Percentiles rank a stretch among this genome's conserved stretches.
phyloP scores from a whole-genome alignment of 371 early-diverging fungal species.

The Mucor mucedo region DNA sequence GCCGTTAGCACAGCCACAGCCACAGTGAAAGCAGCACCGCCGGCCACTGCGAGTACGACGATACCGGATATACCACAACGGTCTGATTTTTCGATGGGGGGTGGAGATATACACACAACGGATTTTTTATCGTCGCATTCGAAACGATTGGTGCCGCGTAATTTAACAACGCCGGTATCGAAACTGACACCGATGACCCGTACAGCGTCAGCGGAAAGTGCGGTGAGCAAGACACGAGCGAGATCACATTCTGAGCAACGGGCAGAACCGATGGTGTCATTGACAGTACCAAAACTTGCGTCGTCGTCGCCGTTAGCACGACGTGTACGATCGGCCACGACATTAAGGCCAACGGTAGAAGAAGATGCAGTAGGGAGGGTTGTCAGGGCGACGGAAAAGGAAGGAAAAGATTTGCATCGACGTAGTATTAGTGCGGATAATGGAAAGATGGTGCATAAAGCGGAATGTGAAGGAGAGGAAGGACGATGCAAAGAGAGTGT shows the following conservation, averaged over 20 bases:
- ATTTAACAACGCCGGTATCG: slow-evolving; percentile 20
- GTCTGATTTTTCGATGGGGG: too few species aligned
- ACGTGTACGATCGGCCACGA: slow-evolving; percentile 48
- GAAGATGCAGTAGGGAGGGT: too few species aligned
- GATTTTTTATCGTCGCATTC: neutral
- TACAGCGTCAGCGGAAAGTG: slow-evolving; percentile 22
- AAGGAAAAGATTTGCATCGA: slow-evolving; percentile 28
- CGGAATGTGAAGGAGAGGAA: too few species aligned
- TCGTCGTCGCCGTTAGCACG: slow-evolving; percentile 38
- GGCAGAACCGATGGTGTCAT: neutral
- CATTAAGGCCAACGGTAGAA: slow-evolving; percentile 23
- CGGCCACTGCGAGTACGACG: neutral
- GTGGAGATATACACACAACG: neutral
- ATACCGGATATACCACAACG: too few species aligned
- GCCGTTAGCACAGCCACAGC: neutral
- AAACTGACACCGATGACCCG: slow-evolving; percentile 35
- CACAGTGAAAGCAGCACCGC: neutral
- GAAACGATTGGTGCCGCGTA: slow-evolving; percentile 21
- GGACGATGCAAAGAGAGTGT: slow-evolving; percentile 1
- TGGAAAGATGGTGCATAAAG: slow-evolving; percentile 19
- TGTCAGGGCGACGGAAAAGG: neutral
- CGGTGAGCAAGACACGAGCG: slow-evolving; percentile 39
- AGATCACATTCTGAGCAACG: slow-evolving; percentile 51
- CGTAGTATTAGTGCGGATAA: slow-evolving; percentile 52
- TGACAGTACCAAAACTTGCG: slow-evolving; percentile 6